These are phyloP conservation scores for Alternaria alternata DNA, from an alignment of 2,329 filamentous ascomycete genomes.

Conservation along the genomic window DNA sequence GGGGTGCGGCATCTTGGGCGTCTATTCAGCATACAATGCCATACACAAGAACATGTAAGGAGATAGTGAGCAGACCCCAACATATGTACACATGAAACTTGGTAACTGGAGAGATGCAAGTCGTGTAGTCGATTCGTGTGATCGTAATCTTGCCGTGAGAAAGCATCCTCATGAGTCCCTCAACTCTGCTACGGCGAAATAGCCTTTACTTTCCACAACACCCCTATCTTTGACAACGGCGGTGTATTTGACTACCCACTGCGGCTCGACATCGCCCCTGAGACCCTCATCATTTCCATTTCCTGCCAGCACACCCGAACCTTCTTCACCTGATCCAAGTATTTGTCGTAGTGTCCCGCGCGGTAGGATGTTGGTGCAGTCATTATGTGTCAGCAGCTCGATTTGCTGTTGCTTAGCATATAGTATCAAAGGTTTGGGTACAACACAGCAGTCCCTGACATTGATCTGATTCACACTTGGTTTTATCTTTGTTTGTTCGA, in stretches of 20 bases:
- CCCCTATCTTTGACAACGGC: slow-evolving; percentile 92
- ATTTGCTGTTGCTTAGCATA: slow-evolving; percentile 85
- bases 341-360: slow-evolving; percentile 84
- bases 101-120: neutral
- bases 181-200: slow-evolving; percentile 86
- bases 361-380: slow-evolving; percentile 91
- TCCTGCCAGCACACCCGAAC: slow-evolving; percentile 79
- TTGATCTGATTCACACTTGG: slow-evolving; percentile 96
- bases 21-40: neutral
- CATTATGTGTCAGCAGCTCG: slow-evolving; percentile 90
- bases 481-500: slow-evolving; percentile 73
- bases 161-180: slow-evolving; percentile 19
- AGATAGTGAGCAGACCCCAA: neutral
- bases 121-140: neutral
- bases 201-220: slow-evolving; percentile 98
- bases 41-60: neutral
- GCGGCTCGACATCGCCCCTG: slow-evolving; percentile 79
- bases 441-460: slow-evolving; percentile 92
- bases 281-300: slow-evolving; percentile 64
- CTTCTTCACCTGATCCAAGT: slow-evolving; percentile 73
- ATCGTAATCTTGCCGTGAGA: neutral
- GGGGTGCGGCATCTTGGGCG: neutral
- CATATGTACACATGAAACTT: neutral
- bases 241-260: slow-evolving; percentile 98
- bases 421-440: slow-evolving; percentile 83